Base-by-base conservation (phyloP, 768 basidiomycete genomes). In the Imleria badia region DNA sequence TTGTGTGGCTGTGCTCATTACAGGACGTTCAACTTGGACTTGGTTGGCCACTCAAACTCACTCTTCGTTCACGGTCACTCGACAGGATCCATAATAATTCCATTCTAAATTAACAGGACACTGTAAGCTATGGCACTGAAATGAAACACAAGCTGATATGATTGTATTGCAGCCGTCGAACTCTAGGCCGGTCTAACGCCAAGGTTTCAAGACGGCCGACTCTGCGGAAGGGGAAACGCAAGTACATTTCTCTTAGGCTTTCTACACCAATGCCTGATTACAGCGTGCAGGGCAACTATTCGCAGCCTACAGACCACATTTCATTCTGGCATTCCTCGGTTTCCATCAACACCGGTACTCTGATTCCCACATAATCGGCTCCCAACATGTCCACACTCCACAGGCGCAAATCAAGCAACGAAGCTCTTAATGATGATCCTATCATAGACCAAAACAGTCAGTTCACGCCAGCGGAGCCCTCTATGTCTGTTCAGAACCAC, bases 381-480 rank as follows among this genome's bases (percentile, higher is more conserved):
- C 22, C 33, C 48, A 36, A 20, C 35, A 58, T 58, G 55, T 53
- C 60, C 38, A 15, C 56, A 17, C 59, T 75, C 40, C 80, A 81
- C 62, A 63, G 73, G 58, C 72, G 78, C 54, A 79, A 76, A 64
- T 74, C 76, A 6, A 81, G 80, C 63, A 72, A 68, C 54, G 77
- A 76, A 51, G 69, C 72, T 51, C 48, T 33, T 9, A 69, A 70
- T 46, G 73, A 75, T n/a, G 69, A 51, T 30, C 45, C 50, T 41
- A 48, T 59, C 11, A 45, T 65, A 29, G 49, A 61, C 39, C 48
- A 53, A 19, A 38, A 43, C 20, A 17, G 36, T 43, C 39, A 17
- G 2, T 20, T 31, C 17, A 29, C 41, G 14, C 45, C 42, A 43
- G n/a, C 19, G 22, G 59, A 50, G 20, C 39, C 45, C 7, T 53